A percentile compares a stretch with the other conserved stretches of the same genome.
These are phyloP conservation scores for Quercus cerris DNA, from an alignment of 306 rosid genomes.

Conservation along the genomic window DNA sequence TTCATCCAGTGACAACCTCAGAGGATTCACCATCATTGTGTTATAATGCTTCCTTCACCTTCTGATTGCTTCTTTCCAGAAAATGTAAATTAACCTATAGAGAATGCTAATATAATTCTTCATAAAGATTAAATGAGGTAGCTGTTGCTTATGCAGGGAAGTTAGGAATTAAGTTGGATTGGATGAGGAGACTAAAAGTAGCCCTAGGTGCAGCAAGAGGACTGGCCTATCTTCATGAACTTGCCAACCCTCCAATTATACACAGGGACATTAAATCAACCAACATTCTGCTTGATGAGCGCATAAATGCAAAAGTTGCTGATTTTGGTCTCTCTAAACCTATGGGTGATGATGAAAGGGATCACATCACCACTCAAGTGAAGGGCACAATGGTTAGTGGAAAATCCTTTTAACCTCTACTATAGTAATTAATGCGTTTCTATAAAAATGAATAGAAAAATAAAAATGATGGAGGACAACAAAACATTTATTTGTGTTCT, in stretches of 20 bases:
- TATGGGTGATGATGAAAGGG: slow-evolving; percentile 44
- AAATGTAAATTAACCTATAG: not conserved
- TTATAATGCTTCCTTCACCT: not conserved
- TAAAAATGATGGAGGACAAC: not conserved
- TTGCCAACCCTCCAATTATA: slow-evolving; percentile 70
- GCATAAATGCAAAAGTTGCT: slow-evolving; percentile 62
- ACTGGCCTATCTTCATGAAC: slow-evolving; percentile 73
- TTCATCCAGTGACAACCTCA: not conserved
- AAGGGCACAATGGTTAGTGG: slow-evolving; percentile 44
- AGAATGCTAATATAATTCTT: not conserved
- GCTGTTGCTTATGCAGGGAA: slow-evolving; percentile 25
- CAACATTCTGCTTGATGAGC: slow-evolving; percentile 68
- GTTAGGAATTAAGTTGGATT: slow-evolving; percentile 36
- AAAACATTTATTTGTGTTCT: too few relatives aligned
- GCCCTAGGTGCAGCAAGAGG: slow-evolving; percentile 76
- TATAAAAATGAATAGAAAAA: not conserved
- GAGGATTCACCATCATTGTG: not conserved
- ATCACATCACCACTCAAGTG: slow-evolving; percentile 67
- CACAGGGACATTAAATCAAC: slow-evolving; percentile 83
- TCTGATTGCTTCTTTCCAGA: not conserved
- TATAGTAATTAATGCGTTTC: not conserved
- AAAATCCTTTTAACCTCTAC: not conserved
- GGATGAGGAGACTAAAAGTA: slow-evolving; percentile 39
- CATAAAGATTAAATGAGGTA: not conserved
- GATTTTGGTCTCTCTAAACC: slow-evolving; percentile 88